phyloP scores from a whole-genome alignment of 2,329 filamentous ascomycete species.

The Diaporthe sp. region DNA sequence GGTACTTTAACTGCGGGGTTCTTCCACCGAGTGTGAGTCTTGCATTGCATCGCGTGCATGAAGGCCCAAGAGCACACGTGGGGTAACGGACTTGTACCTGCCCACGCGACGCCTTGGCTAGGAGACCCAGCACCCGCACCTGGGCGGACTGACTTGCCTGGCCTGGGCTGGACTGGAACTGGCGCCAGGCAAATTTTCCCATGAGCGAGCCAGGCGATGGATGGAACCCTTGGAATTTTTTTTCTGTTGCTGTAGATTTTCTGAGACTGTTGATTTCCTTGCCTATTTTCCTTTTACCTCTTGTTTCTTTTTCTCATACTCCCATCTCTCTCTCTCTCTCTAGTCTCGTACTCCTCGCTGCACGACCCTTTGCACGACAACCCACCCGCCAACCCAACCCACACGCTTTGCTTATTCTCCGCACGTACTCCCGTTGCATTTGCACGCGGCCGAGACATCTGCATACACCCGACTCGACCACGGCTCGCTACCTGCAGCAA shows the following conservation, averaged over 20 bases:
- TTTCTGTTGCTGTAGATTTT: constrained; percentile 2
- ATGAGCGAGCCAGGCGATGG: constrained; percentile 8
- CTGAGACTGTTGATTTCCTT: background rate
- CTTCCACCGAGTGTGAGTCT: background rate
- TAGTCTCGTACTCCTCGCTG: background rate
- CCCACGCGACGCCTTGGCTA: background rate
- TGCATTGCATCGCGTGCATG: constrained; percentile 16
- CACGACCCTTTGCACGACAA: background rate
- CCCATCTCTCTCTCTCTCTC: background rate
- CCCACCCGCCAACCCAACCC: background rate
- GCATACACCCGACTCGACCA: constrained; percentile 18
- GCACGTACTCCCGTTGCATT: constrained; percentile 10
- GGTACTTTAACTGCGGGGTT: constrained; percentile 1
- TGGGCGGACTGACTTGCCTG: constrained; percentile 2
- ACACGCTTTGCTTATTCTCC: constrained; percentile 26
- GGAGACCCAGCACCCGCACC: background rate
- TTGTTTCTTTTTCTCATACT: background rate
- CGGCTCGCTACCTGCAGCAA: constrained; percentile 33
- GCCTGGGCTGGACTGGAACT: background rate
- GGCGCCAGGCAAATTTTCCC: constrained; percentile 30
- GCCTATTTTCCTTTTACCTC: background rate
- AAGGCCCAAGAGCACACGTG: constrained; percentile 4
- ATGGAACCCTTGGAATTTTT: constrained; percentile 31
- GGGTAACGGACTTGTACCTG: constrained; percentile 10
- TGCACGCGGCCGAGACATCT: constrained; percentile 38